These are phyloP conservation scores for Yamadazyma laniorum DNA, from an alignment of 805 yeast genomes.

Conservation along the genomic window DNA sequence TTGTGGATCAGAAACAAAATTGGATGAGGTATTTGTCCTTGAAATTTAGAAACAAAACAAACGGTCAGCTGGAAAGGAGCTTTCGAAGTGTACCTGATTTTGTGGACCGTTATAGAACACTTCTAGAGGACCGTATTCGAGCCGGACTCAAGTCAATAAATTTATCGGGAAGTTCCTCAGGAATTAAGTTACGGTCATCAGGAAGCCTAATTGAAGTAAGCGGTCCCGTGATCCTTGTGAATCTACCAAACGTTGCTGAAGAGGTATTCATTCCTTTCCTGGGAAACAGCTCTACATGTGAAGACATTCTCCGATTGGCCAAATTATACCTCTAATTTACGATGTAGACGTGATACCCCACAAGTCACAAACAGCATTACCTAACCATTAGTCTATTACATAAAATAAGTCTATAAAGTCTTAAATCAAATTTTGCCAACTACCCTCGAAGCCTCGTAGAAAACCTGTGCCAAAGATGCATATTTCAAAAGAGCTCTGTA, in stretches of 20 bases:
- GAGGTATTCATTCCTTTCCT: constrained; percentile 16
- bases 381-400: no score
- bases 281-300: constrained; percentile 17
- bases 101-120: constrained; percentile 8
- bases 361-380: no score
- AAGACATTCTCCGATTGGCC: constrained; percentile 12
- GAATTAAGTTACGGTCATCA: constrained; percentile 4
- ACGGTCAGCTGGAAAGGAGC: neutral
- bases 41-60: constrained; percentile 22
- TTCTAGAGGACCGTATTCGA: constrained; percentile 16
- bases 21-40: constrained; percentile 25
- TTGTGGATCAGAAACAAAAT: constrained; percentile 16
- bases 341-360: no score
- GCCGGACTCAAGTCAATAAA: constrained; percentile 6
- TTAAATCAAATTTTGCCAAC: constrained; percentile 16
- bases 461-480: constrained; percentile 23
- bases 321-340: constrained; percentile 11
- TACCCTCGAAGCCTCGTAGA: constrained; percentile 17
- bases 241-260: constrained; percentile 14
- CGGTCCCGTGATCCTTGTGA: constrained; percentile 14
- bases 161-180: constrained; percentile 1
- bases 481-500: constrained; percentile 18
- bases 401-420: no score
- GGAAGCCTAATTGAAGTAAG: constrained; percentile 15
- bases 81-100: constrained; percentile 5